Evolutionary conservation across 345 rosid species (phyloP).

Genomic region (Physaria fendleri): DNA sequence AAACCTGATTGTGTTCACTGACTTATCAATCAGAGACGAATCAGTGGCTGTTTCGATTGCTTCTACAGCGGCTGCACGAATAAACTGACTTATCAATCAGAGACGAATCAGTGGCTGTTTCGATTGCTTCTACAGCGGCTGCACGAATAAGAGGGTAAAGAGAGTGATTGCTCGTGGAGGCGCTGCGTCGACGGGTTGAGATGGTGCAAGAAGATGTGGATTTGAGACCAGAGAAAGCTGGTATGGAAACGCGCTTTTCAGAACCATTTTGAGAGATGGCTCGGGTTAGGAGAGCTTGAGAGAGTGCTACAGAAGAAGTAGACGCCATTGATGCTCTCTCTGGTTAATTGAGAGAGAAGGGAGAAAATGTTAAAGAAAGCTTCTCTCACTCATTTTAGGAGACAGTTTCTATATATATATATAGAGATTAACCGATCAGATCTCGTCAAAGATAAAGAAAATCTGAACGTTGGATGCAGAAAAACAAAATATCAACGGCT

Average conservation of each 20-base stretch:
- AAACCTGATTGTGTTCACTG: conserved; percentile 78
- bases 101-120: conserved; percentile 47
- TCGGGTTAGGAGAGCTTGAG: conserved; percentile 47
- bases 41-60: conserved; percentile 46
- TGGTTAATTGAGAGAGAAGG: not conserved
- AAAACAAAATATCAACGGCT: conserved; percentile 23
- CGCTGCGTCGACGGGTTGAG: conserved; percentile 18
- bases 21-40: conserved; percentile 65
- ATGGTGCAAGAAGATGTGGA: conserved; percentile 21
- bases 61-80: conserved; percentile 56
- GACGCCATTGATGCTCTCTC: conserved; percentile 43
- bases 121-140: conserved; percentile 48
- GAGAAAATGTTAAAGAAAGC: not conserved
- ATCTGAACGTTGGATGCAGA: conserved; percentile 39
- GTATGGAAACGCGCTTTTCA: conserved; percentile 35
- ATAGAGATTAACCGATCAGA: not conserved
- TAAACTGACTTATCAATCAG: conserved; percentile 74
- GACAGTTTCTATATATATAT: not conserved
- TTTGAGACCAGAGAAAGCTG: conserved; percentile 48
- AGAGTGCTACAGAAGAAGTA: conserved; percentile 43
- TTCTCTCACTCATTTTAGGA: not conserved
- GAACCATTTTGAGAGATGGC: conserved; percentile 37
- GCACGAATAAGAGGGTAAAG: conserved; percentile 32
- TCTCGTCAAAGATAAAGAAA: conserved; percentile 7
- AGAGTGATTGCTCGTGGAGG: conserved; percentile 26